Evolutionary conservation across 2,329 filamentous ascomycete genomes (phyloP).

Genomic region (Arthrobotrys sinensis): DNA sequence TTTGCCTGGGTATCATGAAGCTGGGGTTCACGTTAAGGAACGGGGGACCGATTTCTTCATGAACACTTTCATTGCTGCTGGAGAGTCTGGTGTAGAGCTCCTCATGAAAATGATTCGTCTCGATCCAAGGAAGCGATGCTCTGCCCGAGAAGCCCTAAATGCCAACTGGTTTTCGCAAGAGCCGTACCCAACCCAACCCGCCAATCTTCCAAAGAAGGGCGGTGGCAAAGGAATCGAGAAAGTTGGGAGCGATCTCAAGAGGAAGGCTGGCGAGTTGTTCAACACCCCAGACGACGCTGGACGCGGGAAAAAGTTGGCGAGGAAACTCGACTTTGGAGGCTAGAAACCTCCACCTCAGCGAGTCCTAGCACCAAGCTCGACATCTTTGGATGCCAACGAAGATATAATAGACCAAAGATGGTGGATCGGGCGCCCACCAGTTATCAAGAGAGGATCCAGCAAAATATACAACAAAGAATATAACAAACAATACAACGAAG

Average conservation of each 20-base stretch:
- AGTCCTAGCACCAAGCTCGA: not conserved
- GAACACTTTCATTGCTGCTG: slow-evolving; percentile 83
- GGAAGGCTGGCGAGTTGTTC: slow-evolving; percentile 71
- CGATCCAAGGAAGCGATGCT: slow-evolving; percentile 88
- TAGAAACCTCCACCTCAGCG: slow-evolving; percentile 7
- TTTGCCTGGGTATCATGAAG: slow-evolving; percentile 82
- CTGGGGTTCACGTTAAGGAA: slow-evolving; percentile 69
- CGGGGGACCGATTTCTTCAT: slow-evolving; percentile 81
- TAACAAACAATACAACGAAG: too few species aligned
- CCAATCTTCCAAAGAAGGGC: slow-evolving; percentile 83
- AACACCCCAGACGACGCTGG: slow-evolving; percentile 63
- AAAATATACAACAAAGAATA: too few species aligned
- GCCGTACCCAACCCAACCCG: slow-evolving; percentile 84
- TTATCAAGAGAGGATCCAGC: not conserved
- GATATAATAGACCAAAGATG: not conserved
- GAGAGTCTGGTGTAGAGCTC: slow-evolving; percentile 86
- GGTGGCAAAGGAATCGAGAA: slow-evolving; percentile 76
- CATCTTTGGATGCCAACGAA: slow-evolving; percentile 1
- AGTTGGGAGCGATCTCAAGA: slow-evolving; percentile 85
- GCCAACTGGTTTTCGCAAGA: slow-evolving; percentile 90
- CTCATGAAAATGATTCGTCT: slow-evolving; percentile 87
- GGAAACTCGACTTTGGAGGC: slow-evolving; percentile 82
- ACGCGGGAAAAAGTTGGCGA: slow-evolving; percentile 81
- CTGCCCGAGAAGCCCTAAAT: slow-evolving; percentile 81
- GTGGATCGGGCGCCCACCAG: not conserved